Percentiles rank a stretch among this genome's conserved stretches.
Conservation (phyloP, 2,329 filamentous ascomycete genomes). For the Chaetothyriales sp. region DNA sequence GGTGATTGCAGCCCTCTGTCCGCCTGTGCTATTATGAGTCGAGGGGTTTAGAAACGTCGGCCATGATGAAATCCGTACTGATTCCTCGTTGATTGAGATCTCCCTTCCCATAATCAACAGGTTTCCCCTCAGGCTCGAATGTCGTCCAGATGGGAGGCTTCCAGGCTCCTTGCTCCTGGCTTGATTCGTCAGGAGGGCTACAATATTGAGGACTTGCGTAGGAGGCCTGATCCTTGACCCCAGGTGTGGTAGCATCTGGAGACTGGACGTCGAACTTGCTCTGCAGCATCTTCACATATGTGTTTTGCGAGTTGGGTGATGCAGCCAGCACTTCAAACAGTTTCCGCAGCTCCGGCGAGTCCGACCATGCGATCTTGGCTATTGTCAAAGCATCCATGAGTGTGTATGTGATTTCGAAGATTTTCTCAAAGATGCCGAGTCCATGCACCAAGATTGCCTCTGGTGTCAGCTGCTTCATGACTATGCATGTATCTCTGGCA, state of each 20-base stretch:
- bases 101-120: neutral
- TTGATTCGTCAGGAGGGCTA: neutral
- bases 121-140: neutral
- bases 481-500: conserved; percentile 38
- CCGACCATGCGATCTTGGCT: conserved; percentile 13
- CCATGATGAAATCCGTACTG: neutral
- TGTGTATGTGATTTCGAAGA: conserved; percentile 15
- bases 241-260: neutral
- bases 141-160: neutral
- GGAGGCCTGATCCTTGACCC: neutral
- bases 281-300: conserved; percentile 16
- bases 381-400: conserved; percentile 17
- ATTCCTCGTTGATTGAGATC: neutral
- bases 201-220: neutral
- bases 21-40: neutral
- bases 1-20: neutral
- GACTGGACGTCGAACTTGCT: conserved; percentile 12
- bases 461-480: conserved; percentile 8
- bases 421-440: conserved; percentile 16
- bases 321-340: conserved; percentile 15
- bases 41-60: neutral
- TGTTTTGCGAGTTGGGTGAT: conserved; percentile 15
- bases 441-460: conserved; percentile 15
- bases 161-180: neutral
- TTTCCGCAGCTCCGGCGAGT: conserved; percentile 12